phyloP scores from a whole-genome alignment of 2,329 filamentous ascomycete species.

The Thielaviopsis punctulata region DNA sequence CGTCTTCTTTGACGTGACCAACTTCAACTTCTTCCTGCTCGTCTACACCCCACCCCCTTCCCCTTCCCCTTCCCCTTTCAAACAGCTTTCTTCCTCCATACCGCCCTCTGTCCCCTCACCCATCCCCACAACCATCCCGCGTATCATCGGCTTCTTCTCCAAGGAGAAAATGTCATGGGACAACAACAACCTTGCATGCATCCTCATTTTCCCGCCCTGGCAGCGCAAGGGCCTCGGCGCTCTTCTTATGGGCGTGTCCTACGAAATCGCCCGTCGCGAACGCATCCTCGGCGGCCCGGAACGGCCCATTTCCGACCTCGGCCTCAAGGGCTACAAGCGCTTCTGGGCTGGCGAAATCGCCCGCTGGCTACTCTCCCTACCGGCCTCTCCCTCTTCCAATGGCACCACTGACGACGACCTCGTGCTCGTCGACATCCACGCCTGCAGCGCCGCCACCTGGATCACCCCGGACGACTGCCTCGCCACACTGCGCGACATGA shows the following conservation, averaged over 20 bases:
- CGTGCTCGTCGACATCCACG: conserved; percentile 45
- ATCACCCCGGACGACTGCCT: conserved; percentile 77
- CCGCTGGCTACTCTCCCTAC: conserved; percentile 42
- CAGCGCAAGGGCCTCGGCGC: conserved; percentile 79
- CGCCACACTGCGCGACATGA: conserved; percentile 63
- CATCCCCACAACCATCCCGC: conserved; percentile 15
- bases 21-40: conserved; percentile 88
- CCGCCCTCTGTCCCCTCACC: not conserved
- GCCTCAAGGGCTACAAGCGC: conserved; percentile 61
- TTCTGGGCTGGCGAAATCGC: conserved; percentile 80
- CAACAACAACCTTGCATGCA: conserved; percentile 93
- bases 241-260: conserved; percentile 80
- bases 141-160: conserved; percentile 88
- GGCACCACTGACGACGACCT: conserved; percentile 19
- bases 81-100: conserved; percentile 5
- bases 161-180: conserved; percentile 99
- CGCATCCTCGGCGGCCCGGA: conserved; percentile 79
- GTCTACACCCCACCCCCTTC: conserved; percentile 47
- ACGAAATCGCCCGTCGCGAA: conserved; percentile 76
- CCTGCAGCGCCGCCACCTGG: conserved; percentile 63
- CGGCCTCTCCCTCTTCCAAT: conserved; percentile 18
- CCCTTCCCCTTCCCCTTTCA: conserved; percentile 12
- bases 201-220: conserved; percentile 89
- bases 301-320: conserved; percentile 77
- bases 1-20: conserved; percentile 89